Evolutionary conservation across 2,329 filamentous ascomycete genomes (phyloP).

Genomic region (Lasiodiplodia theobromae): DNA sequence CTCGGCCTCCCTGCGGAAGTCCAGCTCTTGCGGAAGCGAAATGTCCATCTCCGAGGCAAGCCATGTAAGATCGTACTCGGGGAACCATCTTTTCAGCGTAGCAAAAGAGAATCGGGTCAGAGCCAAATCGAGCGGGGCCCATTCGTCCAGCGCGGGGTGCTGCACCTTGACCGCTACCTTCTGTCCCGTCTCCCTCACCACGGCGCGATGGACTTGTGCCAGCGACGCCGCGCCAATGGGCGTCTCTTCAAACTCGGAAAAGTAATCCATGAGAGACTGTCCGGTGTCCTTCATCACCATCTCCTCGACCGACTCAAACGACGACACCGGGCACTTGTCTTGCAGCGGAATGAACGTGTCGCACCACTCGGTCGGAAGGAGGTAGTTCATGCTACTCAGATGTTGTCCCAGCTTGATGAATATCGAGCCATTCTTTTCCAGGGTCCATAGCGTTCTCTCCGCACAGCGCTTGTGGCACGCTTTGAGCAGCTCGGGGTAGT

Average conservation of each 20-base stretch:
- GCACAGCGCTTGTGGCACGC: constrained; percentile 94
- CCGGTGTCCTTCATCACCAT: constrained; percentile 91
- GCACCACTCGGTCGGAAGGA: constrained; percentile 91
- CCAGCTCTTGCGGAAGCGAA: constrained; percentile 88
- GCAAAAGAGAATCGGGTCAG: constrained; percentile 90
- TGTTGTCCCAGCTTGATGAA: constrained; percentile 99
- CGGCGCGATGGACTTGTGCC: constrained; percentile 92
- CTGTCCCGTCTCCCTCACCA: constrained; percentile 79
- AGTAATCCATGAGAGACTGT: constrained; percentile 77
- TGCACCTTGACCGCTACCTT: constrained; percentile 97
- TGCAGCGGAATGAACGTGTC: constrained; percentile 95
- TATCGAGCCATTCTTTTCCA: constrained; percentile 97
- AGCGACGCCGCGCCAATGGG: constrained; percentile 94
- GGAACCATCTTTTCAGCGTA: constrained; percentile 90
- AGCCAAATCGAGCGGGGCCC: constrained; percentile 85
- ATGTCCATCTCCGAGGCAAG: constrained; percentile 90
- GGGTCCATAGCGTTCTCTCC: constrained; percentile 79
- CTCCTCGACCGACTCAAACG: constrained; percentile 80
- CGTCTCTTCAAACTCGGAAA: constrained; percentile 79
- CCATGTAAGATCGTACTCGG: constrained; percentile 98
- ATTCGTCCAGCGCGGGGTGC: constrained; percentile 87
- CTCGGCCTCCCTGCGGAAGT: constrained; percentile 83
- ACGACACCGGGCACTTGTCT: constrained; percentile 93
- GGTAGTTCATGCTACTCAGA: constrained; percentile 93
- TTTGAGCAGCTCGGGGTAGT: constrained; percentile 73